Conservation (phyloP, 2,329 filamentous ascomycete genomes). For the Beauveria caledonica region DNA sequence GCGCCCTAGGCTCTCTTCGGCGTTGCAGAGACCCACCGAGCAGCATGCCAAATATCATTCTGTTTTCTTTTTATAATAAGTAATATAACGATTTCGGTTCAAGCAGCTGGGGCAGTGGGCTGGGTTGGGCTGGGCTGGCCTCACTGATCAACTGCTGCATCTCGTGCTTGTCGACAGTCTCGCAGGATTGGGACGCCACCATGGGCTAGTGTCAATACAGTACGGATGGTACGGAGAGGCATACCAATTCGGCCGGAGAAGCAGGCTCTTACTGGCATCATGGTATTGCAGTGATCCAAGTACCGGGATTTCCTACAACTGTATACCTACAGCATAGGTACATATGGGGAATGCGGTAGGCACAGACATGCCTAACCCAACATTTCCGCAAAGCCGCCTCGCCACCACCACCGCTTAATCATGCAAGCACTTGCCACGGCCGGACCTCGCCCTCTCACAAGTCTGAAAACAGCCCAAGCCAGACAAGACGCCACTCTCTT, state of each 20-base stretch:
- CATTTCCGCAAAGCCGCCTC: too few species aligned
- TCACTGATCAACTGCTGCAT: not conserved
- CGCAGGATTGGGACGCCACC: constrained; percentile 1
- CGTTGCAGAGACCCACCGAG: not conserved
- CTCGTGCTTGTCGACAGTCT: not conserved
- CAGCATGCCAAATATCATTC: not conserved
- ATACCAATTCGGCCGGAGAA: not conserved
- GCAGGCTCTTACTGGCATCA: not conserved
- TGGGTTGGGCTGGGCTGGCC: not conserved
- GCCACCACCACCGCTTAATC: too few species aligned
- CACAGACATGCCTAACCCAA: too few species aligned
- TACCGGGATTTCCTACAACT: too few species aligned
- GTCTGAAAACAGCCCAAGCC: not conserved
- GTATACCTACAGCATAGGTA: too few species aligned
- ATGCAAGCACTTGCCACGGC: too few species aligned
- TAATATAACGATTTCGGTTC: not conserved
- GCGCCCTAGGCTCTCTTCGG: not conserved
- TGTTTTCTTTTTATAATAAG: not conserved
- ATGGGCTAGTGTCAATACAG: not conserved
- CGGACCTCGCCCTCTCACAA: too few species aligned
- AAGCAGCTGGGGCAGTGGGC: not conserved
- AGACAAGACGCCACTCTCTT: constrained; percentile 4
- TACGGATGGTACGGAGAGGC: not conserved
- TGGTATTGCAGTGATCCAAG: too few species aligned
- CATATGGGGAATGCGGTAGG: too few species aligned